Evolutionary conservation across 1,139 yeast species (phyloP).

Genomic region (Pneumocystis oryctolagi): DNA sequence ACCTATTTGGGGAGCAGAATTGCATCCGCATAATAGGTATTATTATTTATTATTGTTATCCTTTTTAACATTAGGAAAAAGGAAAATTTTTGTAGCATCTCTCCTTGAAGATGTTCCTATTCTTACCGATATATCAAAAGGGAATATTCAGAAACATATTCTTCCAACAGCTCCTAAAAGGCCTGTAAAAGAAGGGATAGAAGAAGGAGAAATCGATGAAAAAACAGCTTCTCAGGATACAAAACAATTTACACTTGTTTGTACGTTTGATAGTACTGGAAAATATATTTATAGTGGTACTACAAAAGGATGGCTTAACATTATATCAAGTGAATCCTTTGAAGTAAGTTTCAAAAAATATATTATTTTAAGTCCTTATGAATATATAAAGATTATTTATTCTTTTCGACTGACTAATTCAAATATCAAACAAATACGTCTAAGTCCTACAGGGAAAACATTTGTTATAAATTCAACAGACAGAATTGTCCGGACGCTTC

Average conservation of each 20-base stretch:
- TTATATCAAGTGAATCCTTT: constrained; percentile 23
- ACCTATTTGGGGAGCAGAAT: constrained; percentile 54
- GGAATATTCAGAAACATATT: constrained; percentile 17
- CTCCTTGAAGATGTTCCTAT: constrained; percentile 26
- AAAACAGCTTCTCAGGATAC: constrained; percentile 15
- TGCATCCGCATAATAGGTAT: constrained; percentile 38
- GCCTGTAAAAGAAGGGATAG: constrained; percentile 17
- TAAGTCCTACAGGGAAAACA: constrained; percentile 53
- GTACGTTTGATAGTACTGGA: constrained; percentile 33
- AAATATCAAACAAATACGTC: constrained; percentile 53
- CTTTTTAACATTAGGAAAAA: constrained; percentile 11
- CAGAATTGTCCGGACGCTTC: constrained; percentile 53
- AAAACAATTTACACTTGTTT: constrained; percentile 25
- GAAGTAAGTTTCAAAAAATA: constrained; percentile 7
- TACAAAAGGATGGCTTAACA: constrained; percentile 59
- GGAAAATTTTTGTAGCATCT: constrained; percentile 42
- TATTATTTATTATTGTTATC: constrained; percentile 11
- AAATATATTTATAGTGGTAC: constrained; percentile 56
- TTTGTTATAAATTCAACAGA: constrained; percentile 72
- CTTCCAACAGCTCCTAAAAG: constrained; percentile 20
- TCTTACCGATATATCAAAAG: constrained; percentile 19
- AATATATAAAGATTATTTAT: constrained; percentile 26
- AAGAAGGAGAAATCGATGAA: constrained; percentile 17
- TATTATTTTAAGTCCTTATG: background rate
- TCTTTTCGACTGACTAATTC: constrained; percentile 47